These are phyloP conservation scores for Rosa rugosa DNA, from an alignment of 306 rosid genomes.

Conservation along the genomic window DNA sequence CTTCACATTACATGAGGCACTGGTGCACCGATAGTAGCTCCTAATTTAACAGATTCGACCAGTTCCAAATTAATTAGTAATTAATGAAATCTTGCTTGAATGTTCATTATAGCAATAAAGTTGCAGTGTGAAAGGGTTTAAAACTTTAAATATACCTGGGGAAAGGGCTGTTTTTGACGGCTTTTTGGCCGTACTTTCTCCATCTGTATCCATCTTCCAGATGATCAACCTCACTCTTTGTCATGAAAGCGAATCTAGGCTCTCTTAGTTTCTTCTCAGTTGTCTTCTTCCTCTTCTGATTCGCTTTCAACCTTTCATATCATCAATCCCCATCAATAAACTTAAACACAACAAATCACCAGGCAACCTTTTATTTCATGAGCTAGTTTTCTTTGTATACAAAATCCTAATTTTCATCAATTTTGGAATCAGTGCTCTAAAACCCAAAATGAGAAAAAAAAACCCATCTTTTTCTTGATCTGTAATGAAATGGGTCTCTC, in stretches of 20 bases:
- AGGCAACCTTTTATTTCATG: neutral
- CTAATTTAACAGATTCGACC: constrained; percentile 28
- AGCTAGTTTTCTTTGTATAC: neutral
- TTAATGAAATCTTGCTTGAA: neutral
- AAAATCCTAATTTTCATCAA: constrained; percentile 7
- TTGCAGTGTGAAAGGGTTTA: neutral
- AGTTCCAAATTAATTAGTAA: neutral
- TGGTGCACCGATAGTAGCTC: constrained; percentile 98
- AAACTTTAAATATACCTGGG: constrained; percentile 55
- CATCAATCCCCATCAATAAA: constrained; percentile 17
- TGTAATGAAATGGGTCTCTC: constrained; percentile 14
- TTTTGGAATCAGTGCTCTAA: neutral
- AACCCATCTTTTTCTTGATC: constrained; percentile 10
- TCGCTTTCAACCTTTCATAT: constrained; percentile 56
- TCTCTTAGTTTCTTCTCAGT: constrained; percentile 75
- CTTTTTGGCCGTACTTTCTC: constrained; percentile 99
- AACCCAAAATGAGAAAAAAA: neutral
- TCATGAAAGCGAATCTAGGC: constrained; percentile 94
- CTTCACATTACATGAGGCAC: constrained; percentile 79
- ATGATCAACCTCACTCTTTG: constrained; percentile 97
- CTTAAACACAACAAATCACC: constrained; percentile 30
- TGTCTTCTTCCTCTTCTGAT: constrained; percentile 47
- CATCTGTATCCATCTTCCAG: constrained; percentile 99
- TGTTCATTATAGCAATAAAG: neutral
- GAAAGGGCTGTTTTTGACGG: constrained; percentile 90